phyloP scores from a whole-genome alignment of 1,284 basidiomycete genomes.

The Pascua guehoae region DNA sequence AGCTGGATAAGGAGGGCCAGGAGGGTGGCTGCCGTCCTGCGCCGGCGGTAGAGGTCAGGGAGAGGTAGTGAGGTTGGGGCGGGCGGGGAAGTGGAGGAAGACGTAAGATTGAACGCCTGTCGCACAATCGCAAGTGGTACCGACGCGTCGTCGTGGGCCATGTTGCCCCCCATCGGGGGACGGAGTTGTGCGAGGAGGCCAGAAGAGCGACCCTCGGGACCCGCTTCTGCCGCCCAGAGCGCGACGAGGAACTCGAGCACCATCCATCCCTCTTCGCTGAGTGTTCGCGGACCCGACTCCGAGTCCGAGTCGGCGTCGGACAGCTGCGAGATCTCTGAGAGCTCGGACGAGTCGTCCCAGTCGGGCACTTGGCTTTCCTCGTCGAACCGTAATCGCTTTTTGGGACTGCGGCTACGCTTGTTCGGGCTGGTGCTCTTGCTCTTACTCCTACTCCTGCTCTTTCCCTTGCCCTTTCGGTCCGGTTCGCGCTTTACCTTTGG shows the following conservation, averaged over 20 bases:
- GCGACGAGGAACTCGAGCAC: conserved; percentile 30
- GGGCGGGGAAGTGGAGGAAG: too few relatives aligned
- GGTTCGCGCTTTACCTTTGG: conserved; percentile 2
- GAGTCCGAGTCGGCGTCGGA: background rate
- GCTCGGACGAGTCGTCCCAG: background rate
- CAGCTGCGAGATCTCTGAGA: too few relatives aligned
- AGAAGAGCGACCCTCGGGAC: conserved; percentile 10
- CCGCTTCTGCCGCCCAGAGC: conserved; percentile 27
- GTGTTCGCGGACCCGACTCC: background rate
- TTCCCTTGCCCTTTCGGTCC: background rate
- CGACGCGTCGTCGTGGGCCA: conserved; percentile 23
- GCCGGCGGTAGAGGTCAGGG: background rate
- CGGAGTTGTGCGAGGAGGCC: conserved; percentile 29
- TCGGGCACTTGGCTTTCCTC: background rate
- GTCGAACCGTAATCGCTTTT: too few relatives aligned
- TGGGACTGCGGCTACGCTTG: too few relatives aligned
- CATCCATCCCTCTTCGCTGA: conserved; percentile 22
- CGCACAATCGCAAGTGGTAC: conserved; percentile 18
- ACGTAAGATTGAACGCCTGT: background rate
- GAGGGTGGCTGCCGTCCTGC: conserved; percentile 5
- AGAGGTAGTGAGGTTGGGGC: background rate
- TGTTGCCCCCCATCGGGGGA: conserved; percentile 9
- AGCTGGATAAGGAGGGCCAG: conserved; percentile 21
- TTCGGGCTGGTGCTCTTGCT: too few relatives aligned
- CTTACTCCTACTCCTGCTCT: too few relatives aligned